phyloP scores from a whole-genome alignment of 257 asterid genomes.

The Hygrophila difformis region DNA sequence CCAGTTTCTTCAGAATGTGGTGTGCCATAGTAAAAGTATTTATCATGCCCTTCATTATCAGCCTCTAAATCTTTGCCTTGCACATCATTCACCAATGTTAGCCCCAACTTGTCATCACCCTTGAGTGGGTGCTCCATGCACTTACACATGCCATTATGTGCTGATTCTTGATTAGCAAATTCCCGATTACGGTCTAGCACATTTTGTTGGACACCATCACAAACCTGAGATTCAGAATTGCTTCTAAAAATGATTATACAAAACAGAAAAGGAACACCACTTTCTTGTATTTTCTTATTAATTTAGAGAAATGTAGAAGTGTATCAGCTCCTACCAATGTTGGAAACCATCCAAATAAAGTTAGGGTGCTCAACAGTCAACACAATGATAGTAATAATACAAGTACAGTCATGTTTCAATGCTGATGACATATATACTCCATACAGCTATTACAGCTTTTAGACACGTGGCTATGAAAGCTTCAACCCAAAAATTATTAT shows the following conservation, averaged over 20 bases:
- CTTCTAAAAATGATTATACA: not conserved
- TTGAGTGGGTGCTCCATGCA: conserved; percentile 3
- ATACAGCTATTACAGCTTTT: too few relatives aligned
- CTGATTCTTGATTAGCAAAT: conserved; percentile 9
- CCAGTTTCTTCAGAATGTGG: conserved; percentile 96
- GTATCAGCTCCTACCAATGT: too few relatives aligned
- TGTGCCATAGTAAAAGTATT: conserved; percentile 66
- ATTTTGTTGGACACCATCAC: conserved; percentile 9
- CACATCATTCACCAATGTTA: conserved; percentile 11
- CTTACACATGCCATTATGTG: conserved; percentile 4
- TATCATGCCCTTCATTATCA: conserved; percentile 27
- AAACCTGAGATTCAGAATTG: conserved; percentile 16
- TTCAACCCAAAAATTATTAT: too few relatives aligned
- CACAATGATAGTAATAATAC: too few relatives aligned
- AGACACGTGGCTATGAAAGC: too few relatives aligned
- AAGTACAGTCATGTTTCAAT: too few relatives aligned
- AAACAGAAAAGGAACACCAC: conserved; percentile 2
- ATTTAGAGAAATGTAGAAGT: too few relatives aligned
- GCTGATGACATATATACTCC: too few relatives aligned
- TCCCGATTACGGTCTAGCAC: conserved; percentile 9
- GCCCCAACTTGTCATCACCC: conserved; percentile 7
- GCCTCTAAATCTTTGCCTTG: conserved; percentile 19
- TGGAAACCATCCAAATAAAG: too few relatives aligned
- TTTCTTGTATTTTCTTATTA: too few relatives aligned
- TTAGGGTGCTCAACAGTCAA: too few relatives aligned